Evolutionary conservation across 345 rosid genomes (phyloP).

Genomic region (Sonneratia caseolaris): DNA sequence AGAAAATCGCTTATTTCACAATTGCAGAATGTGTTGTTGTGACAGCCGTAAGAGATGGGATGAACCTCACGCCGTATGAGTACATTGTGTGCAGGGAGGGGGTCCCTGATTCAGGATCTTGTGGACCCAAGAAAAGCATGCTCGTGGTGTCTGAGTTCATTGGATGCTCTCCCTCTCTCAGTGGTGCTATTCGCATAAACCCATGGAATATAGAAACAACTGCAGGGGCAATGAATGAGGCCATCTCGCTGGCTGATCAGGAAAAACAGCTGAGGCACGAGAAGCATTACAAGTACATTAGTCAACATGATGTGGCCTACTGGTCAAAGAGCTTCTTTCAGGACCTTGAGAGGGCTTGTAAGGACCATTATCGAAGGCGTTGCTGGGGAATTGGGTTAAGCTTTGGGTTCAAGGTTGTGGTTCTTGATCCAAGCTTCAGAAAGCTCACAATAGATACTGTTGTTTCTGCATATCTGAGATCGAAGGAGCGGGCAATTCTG

Average conservation of each 20-base stretch:
- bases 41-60: conserved; percentile 76
- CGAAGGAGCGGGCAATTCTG: conserved; percentile 51
- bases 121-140: conserved; percentile 55
- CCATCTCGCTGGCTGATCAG: conserved; percentile 47
- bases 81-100: conserved; percentile 65
- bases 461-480: conserved; percentile 44
- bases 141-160: conserved; percentile 68
- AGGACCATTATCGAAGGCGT: conserved; percentile 56
- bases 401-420: conserved; percentile 69
- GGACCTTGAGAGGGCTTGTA: conserved; percentile 66
- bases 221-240: conserved; percentile 69
- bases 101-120: conserved; percentile 27
- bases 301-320: conserved; percentile 66
- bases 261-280: conserved; percentile 84
- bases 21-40: conserved; percentile 66
- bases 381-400: conserved; percentile 75
- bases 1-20: conserved; percentile 57
- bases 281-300: conserved; percentile 80
- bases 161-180: conserved; percentile 79
- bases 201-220: conserved; percentile 69
- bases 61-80: conserved; percentile 73
- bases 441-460: conserved; percentile 47
- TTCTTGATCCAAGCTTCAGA: conserved; percentile 60
- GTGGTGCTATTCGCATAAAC: conserved; percentile 68
- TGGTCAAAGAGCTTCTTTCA: conserved; percentile 70